Percentiles rank a stretch among this genome's conserved stretches.
Evolutionary conservation across 176 grass and related monocot genomes (phyloP).

Genomic region (Oryza australiensis): DNA sequence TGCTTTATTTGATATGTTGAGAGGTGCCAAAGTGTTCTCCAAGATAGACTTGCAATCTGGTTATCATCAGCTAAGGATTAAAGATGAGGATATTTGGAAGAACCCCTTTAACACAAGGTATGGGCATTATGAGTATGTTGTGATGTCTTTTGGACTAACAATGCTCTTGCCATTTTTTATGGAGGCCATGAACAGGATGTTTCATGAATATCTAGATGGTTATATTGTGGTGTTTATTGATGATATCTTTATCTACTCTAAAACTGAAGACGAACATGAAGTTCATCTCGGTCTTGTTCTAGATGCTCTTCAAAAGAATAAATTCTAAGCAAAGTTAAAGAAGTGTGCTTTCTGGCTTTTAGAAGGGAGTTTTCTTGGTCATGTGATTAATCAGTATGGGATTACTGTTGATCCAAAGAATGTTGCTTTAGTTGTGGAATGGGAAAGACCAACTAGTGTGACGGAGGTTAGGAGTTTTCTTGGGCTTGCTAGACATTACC

Average conservation of each 20-base stretch:
- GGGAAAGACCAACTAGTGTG: not conserved
- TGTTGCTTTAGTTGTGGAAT: not conserved
- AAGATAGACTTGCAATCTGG: not conserved
- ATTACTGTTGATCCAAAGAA: not conserved
- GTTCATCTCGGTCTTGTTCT: not conserved
- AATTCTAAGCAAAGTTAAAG: not conserved
- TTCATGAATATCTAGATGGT: no score
- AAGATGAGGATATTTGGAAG: not conserved
- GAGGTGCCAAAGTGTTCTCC: not conserved
- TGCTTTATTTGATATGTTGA: not conserved
- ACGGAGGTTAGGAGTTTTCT: not conserved
- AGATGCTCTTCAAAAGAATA: not conserved
- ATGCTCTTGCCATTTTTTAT: not conserved
- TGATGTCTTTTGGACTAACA: not conserved
- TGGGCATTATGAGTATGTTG: not conserved
- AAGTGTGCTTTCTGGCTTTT: not conserved
- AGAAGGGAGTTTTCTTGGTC: not conserved
- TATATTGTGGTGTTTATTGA: no score
- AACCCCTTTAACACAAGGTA: not conserved
- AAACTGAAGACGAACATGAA: no score
- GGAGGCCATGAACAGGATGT: no score
- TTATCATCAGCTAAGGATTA: not conserved
- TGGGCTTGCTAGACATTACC: not conserved
- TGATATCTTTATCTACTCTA: no score
- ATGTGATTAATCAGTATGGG: not conserved